Evolutionary conservation across 176 grass and related monocot genomes (phyloP).

Genomic region (Guadua angustifolia): DNA sequence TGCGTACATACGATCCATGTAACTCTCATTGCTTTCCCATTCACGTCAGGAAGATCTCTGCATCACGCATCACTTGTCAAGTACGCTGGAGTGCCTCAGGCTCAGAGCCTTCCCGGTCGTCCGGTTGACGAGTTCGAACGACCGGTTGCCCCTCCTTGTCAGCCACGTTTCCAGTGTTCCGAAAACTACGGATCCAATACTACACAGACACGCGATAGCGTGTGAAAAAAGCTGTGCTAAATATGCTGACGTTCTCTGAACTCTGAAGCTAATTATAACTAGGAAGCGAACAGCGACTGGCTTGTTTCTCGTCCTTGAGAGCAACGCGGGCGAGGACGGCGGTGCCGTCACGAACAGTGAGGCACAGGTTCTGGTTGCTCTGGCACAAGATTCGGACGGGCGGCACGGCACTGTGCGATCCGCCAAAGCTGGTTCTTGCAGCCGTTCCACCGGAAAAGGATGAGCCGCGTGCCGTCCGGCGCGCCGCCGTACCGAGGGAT

Average conservation of each 20-base stretch:
- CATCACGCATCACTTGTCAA: background rate
- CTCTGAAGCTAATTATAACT: too few species aligned
- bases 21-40: background rate
- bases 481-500: slow-evolving; percentile 38
- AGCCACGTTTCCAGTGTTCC: slow-evolving; percentile 25
- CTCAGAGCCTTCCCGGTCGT: background rate
- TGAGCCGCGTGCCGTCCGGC: slow-evolving; percentile 47
- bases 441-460: slow-evolving; percentile 56
- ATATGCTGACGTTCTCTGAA: background rate
- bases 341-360: slow-evolving; percentile 22
- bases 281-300: too few species aligned
- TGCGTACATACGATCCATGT: background rate
- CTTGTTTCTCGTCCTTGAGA: background rate
- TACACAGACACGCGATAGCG: background rate
- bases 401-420: background rate
- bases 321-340: slow-evolving; percentile 7
- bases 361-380: slow-evolving; percentile 11
- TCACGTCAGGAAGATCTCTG: background rate
- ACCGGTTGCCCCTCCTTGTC: slow-evolving; percentile 5
- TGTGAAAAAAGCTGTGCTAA: background rate
- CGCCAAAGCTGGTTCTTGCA: slow-evolving; percentile 58
- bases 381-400: slow-evolving; percentile 17
- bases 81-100: background rate
- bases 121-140: slow-evolving; percentile 37
- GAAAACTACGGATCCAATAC: slow-evolving; percentile 27